A percentile compares a stretch with the other conserved stretches of the same genome.
These are phyloP conservation scores for Pterocarpus santalinus DNA, from an alignment of 306 rosid genomes.

Conservation along the genomic window DNA sequence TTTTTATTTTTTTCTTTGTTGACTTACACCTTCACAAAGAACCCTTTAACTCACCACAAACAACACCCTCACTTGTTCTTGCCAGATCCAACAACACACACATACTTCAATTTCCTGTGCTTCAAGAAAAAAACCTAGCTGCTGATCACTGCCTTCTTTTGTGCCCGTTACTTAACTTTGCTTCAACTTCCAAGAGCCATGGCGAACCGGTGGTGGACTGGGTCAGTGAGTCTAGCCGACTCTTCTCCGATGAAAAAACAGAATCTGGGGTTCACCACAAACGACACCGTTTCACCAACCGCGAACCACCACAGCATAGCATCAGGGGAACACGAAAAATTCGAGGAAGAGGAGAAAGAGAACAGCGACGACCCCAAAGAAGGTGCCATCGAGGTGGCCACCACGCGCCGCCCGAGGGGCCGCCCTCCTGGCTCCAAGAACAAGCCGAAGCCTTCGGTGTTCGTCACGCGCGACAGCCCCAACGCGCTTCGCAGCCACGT, in stretches of 20 bases:
- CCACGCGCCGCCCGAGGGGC: slow-evolving; percentile 71
- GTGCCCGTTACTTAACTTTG: too few species aligned
- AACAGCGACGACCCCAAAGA: slow-evolving; percentile 80
- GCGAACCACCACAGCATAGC: background rate
- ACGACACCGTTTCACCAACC: slow-evolving; percentile 26
- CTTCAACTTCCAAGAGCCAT: slow-evolving; percentile 37
- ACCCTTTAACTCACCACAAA: slow-evolving; percentile 3
- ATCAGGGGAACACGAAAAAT: slow-evolving; percentile 15
- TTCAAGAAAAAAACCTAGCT: background rate
- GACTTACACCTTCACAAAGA: slow-evolving; percentile 22
- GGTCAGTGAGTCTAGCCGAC: slow-evolving; percentile 55
- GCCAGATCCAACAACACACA: background rate
- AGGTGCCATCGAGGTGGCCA: slow-evolving; percentile 65
- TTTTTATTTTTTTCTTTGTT: background rate
- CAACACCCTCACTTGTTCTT: background rate
- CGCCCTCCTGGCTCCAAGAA: slow-evolving; percentile 83
- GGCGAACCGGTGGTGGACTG: slow-evolving; percentile 94
- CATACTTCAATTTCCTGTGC: too few species aligned
- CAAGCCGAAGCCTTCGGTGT: slow-evolving; percentile 81
- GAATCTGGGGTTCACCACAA: slow-evolving; percentile 82
- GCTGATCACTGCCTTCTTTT: background rate
- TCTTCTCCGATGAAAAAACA: slow-evolving; percentile 64
- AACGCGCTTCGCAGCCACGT: slow-evolving; percentile 87
- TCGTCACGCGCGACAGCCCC: slow-evolving; percentile 88
- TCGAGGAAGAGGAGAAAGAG: slow-evolving; percentile 69